phyloP scores from a whole-genome alignment of 805 yeast species.

The Suhomyces kilbournensis region DNA sequence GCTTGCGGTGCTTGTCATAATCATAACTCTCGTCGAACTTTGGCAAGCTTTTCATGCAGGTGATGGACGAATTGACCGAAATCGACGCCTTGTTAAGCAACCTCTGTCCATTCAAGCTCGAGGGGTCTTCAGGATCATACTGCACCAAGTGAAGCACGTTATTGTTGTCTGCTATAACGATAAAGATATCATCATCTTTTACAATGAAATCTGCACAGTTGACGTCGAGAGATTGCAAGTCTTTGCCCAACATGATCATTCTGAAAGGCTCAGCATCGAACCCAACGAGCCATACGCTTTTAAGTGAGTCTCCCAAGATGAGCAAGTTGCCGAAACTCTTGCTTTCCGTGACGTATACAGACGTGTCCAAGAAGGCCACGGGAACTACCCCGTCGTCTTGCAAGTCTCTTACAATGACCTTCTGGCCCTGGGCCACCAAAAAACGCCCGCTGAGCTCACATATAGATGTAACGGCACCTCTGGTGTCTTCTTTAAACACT shows the following conservation, averaged over 20 bases:
- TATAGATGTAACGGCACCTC: slow-evolving; percentile 79
- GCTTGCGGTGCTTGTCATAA: slow-evolving; percentile 20
- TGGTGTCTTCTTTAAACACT: slow-evolving; percentile 66
- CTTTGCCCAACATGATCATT: slow-evolving; percentile 75
- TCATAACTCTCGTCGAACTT: slow-evolving; percentile 34
- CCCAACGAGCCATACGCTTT: slow-evolving; percentile 77
- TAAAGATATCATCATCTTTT: slow-evolving; percentile 63
- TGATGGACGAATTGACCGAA: slow-evolving; percentile 60
- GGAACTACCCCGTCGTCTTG: slow-evolving; percentile 89
- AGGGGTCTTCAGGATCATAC: slow-evolving; percentile 90
- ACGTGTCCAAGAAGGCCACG: slow-evolving; percentile 89
- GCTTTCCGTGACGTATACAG: slow-evolving; percentile 72
- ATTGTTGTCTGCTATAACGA: slow-evolving; percentile 67
- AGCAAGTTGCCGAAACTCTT: slow-evolving; percentile 81
- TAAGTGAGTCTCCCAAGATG: slow-evolving; percentile 76
- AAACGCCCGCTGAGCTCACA: slow-evolving; percentile 82
- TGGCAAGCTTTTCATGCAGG: slow-evolving; percentile 49
- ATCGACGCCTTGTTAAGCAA: slow-evolving; percentile 70
- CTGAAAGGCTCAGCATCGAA: slow-evolving; percentile 95
- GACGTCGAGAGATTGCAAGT: slow-evolving; percentile 59
- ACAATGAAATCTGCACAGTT: slow-evolving; percentile 73
- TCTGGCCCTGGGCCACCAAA: slow-evolving; percentile 83
- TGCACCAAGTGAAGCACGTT: slow-evolving; percentile 68
- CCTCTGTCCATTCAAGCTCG: slow-evolving; percentile 74
- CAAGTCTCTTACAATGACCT: slow-evolving; percentile 71